These are phyloP conservation scores for Cinchona pubescens DNA, from an alignment of 257 asterid species.

Conservation along the genomic window DNA sequence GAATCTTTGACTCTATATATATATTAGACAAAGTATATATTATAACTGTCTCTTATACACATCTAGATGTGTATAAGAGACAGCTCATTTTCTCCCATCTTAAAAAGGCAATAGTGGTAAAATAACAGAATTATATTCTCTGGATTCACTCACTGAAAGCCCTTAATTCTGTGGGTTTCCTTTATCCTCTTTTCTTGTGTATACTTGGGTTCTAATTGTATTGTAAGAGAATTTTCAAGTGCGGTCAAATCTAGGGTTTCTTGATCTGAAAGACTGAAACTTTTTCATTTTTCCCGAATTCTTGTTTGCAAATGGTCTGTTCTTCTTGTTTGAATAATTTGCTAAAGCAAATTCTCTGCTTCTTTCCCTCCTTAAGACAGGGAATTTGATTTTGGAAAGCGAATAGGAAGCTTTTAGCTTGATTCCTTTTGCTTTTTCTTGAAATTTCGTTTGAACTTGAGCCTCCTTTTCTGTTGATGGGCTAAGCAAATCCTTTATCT, in stretches of 20 bases:
- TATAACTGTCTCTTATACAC: too few species aligned
- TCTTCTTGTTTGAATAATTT: constrained; percentile 42
- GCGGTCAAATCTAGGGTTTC: constrained; percentile 47
- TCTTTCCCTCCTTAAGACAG: constrained; percentile 52
- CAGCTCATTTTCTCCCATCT: constrained; percentile 8
- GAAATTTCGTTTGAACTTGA: constrained; percentile 38
- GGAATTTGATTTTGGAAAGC: constrained; percentile 57
- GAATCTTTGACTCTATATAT: constrained; percentile 37
- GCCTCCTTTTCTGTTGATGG: constrained; percentile 47
- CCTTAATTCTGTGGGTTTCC: constrained; percentile 18
- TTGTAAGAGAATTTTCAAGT: constrained; percentile 20
- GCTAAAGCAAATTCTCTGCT: constrained; percentile 35
- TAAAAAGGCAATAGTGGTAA: neutral
- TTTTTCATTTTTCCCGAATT: constrained; percentile 19
- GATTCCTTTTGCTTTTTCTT: constrained; percentile 65
- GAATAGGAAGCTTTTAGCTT: constrained; percentile 56
- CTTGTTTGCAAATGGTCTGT: constrained; percentile 23
- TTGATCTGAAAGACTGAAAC: constrained; percentile 51
- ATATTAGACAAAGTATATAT: too few species aligned
- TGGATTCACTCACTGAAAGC: constrained; percentile 9
- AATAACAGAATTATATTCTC: constrained; percentile 10
- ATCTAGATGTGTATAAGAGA: too few species aligned
- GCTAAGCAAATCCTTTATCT: constrained; percentile 37
- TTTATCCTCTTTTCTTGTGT: constrained; percentile 1
- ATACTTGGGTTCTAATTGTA: constrained; percentile 2